Evolutionary conservation across 306 rosid genomes (phyloP).

Genomic region (Vigna nakashimae): DNA sequence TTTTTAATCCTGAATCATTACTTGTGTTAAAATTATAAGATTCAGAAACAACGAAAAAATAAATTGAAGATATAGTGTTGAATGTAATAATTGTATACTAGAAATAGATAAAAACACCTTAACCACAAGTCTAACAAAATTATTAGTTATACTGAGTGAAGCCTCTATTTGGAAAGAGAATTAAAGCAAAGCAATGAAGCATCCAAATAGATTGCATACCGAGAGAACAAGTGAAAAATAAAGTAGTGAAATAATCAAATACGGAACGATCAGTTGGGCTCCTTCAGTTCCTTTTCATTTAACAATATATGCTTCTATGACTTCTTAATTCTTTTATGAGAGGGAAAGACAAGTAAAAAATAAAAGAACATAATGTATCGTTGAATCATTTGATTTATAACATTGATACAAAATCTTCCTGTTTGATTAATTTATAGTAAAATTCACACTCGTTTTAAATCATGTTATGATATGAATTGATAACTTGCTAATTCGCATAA

Average conservation of each 20-base stretch:
- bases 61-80: not conserved
- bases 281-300: not conserved
- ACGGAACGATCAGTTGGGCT: not conserved
- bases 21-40: not conserved
- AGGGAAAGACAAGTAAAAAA: not conserved
- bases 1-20: not conserved
- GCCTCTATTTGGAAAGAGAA: not conserved
- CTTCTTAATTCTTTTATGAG: not conserved
- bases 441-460: not conserved
- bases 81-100: not conserved
- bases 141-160: not conserved
- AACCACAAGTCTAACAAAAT: not conserved
- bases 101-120: not conserved
- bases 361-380: too few relatives aligned
- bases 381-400: not conserved
- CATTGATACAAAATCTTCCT: not conserved
- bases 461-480: not conserved
- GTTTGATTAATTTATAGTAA: not conserved
- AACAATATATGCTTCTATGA: not conserved
- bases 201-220: not conserved
- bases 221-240: not conserved
- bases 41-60: not conserved
- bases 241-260: not conserved
- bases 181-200: not conserved
- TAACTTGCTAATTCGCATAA: not conserved